Percentiles rank a stretch among this genome's conserved stretches.
phyloP scores from a whole-genome alignment of 768 basidiomycete species.

The Mycena pura region DNA sequence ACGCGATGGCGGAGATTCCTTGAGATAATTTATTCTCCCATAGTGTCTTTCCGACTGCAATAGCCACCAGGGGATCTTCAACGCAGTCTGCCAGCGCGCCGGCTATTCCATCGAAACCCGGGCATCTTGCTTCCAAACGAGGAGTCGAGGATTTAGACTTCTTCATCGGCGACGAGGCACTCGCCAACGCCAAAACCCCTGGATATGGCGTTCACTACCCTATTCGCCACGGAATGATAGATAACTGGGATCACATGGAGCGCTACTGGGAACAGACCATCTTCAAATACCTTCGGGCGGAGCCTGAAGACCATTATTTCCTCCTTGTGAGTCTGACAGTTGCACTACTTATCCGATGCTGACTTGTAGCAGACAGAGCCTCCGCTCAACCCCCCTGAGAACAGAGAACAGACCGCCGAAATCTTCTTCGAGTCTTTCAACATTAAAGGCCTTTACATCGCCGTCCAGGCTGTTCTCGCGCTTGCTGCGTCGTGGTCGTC shows the following conservation, averaged over 20 bases:
- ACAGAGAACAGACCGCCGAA: constrained; percentile 98
- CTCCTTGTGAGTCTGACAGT: constrained; percentile 71
- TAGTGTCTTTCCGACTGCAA: constrained; percentile 98
- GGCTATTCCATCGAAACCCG: constrained; percentile 82
- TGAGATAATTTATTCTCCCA: neutral
- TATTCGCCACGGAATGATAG: constrained; percentile 96
- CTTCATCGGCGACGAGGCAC: constrained; percentile 98
- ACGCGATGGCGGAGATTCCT: constrained; percentile 15
- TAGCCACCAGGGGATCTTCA: constrained; percentile 84
- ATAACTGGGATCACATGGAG: constrained; percentile 99
- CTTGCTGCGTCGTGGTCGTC: constrained; percentile 98
- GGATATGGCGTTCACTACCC: constrained; percentile 96
- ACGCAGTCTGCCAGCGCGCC: constrained; percentile 72
- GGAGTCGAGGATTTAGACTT: constrained; percentile 99
- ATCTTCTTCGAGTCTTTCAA: constrained; percentile 99
- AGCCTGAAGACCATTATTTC: constrained; percentile 99
- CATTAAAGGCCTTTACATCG: constrained; percentile 97
- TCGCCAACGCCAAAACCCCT: constrained; percentile 93
- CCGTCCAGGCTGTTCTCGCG: constrained; percentile 97
- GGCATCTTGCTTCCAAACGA: constrained; percentile 93
- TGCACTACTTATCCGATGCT: neutral
- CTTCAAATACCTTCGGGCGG: constrained; percentile 98
- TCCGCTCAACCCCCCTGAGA: constrained; percentile 97
- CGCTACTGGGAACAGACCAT: constrained; percentile 99
- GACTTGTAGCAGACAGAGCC: constrained; percentile 83